phyloP scores from a whole-genome alignment of 73 alveolate genomes.

The Symbiodinium pilosum region DNA sequence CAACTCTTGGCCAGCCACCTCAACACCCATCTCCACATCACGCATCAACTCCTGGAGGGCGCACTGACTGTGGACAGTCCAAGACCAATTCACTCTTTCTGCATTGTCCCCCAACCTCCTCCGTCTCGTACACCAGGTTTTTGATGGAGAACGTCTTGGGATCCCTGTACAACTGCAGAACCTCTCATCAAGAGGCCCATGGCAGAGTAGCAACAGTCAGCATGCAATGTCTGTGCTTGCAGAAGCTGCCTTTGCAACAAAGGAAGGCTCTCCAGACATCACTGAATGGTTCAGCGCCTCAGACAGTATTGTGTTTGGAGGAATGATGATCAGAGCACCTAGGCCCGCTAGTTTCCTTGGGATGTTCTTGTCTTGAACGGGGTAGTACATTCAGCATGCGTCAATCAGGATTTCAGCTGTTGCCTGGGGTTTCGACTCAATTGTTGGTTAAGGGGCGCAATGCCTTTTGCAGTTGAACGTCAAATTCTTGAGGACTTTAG shows the following conservation, averaged over 20 bases:
- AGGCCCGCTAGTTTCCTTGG: no score
- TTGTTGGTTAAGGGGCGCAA: no score
- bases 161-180: slow-evolving; percentile 54
- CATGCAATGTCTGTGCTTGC: not conserved
- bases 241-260: slow-evolving; percentile 27
- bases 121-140: slow-evolving; percentile 54
- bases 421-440: no score
- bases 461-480: no score
- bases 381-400: no score
- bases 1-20: slow-evolving; percentile 4
- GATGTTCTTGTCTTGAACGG: no score
- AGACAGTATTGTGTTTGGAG: no score
- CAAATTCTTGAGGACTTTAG: no score
- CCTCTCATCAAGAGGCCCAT: not conserved
- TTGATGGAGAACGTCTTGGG: slow-evolving; percentile 81
- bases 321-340: no score
- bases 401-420: no score
- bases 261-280: slow-evolving; percentile 71
- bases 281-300: slow-evolving; percentile 74
- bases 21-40: slow-evolving; percentile 69
- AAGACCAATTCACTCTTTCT: not conserved
- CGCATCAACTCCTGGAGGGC: slow-evolving; percentile 27
- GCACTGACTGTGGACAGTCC: no score
- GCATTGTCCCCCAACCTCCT: slow-evolving; percentile 5
- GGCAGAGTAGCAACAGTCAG: not conserved